Evolutionary conservation across 805 yeast genomes (phyloP), one percentile per base, ranked within the genome.

Genomic region (Tetrapisispora phaffii): DNA sequence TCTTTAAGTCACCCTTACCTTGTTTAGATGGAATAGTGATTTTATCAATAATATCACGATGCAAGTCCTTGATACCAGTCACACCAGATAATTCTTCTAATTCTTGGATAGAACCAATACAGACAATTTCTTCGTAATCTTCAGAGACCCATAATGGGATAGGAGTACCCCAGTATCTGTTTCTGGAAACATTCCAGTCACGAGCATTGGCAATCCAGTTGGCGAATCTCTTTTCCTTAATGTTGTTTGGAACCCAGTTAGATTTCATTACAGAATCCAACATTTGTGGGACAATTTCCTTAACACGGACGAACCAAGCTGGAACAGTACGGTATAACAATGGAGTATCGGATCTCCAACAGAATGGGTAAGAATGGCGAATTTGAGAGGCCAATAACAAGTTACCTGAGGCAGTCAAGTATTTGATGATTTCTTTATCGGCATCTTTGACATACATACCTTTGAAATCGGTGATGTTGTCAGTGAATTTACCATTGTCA

Each of bases 291-390:
- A 90, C 77, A 62, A 85, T 77, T 45, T 86, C 89, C 55, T 77
- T 79, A 46, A 93, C 84, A 63, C 95, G 82, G 48, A 93, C 93
- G 60, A 93, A 93, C 99, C 99, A 93, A 29, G 97, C 90, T 42
- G 99, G 98, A 54, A 93, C 97, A 33, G 96, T 82, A 72, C 95
- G 81, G 74, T 93, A 93, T 54, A 93, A 68, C 64, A 93, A 79
- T 44, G 99, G 99, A 26, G 99, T 93, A 64, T 93, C 98, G 3
- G 97, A 90, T 77, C 99, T 84, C 99, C 99, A 93, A 73, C 99
- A 93, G 83, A 93, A 93, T 59, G 99, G 98, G 69, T 93, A 93
- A 67, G 95, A 83, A 75, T 93, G 99, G 70, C 81, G 80, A 54
- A 89, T 75, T 73, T 93, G 97, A 36, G 86, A 72, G 47, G 80